Conservation (phyloP, 345 rosid genomes). For the Bruguiera parviflora region DNA sequence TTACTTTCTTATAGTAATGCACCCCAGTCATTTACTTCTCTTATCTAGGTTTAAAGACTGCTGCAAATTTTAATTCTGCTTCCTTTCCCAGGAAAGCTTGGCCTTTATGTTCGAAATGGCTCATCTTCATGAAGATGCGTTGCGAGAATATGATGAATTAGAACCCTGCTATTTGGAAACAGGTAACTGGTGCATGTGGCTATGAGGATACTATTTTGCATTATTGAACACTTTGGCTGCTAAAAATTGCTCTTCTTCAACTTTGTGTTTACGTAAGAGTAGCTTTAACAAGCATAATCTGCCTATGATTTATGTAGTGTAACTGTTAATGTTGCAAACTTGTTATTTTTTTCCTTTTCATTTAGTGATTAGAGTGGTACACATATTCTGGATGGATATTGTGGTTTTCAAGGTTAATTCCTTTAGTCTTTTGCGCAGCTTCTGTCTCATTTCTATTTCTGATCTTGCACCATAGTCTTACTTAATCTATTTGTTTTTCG, state of each 20-base stretch:
- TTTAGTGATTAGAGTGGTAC: too few species aligned
- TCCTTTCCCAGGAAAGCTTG: slow-evolving; percentile 77
- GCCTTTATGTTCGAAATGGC: slow-evolving; percentile 99
- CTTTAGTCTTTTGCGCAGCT: too few species aligned
- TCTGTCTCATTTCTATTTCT: too few species aligned
- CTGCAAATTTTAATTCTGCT: slow-evolving; percentile 16
- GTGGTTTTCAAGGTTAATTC: too few species aligned
- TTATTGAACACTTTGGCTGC: not conserved
- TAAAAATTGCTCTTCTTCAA: not conserved
- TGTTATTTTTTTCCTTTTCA: too few species aligned
- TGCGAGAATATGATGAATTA: slow-evolving; percentile 93
- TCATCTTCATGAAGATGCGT: slow-evolving; percentile 89
- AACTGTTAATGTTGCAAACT: too few species aligned
- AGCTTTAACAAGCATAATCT: not conserved
- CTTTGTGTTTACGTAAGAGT: not conserved
- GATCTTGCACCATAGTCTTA: too few species aligned
- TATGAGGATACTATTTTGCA: not conserved
- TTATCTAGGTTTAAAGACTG: slow-evolving; percentile 13
- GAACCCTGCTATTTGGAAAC: slow-evolving; percentile 96
- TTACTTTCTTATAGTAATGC: slow-evolving; percentile 16
- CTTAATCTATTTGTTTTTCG: too few species aligned
- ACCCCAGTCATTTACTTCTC: slow-evolving; percentile 16
- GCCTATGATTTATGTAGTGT: too few species aligned
- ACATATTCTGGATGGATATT: too few species aligned
- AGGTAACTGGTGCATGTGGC: slow-evolving; percentile 35